A percentile compares a stretch with the other conserved stretches of the same genome.
Evolutionary conservation across 306 rosid species (phyloP).

Genomic region (Casuarina glauca): DNA sequence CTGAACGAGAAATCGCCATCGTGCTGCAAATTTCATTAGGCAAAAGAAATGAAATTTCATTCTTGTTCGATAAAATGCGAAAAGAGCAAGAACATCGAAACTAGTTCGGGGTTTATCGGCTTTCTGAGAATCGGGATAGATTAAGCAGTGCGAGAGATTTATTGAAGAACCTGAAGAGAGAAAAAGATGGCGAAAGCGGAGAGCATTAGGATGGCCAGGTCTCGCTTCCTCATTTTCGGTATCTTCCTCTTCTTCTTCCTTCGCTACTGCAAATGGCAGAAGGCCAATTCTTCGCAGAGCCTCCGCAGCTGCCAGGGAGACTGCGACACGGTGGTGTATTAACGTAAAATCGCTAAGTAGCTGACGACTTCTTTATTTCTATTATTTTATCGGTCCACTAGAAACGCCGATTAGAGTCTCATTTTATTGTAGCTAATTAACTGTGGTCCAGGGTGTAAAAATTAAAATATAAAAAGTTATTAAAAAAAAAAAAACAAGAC

Average conservation of each 20-base stretch:
- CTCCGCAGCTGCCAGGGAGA: neutral
- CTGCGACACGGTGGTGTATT: neutral
- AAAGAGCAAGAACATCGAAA: neutral
- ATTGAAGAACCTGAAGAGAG: slow-evolving; percentile 74
- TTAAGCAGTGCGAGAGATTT: neutral
- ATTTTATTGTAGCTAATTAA: too few species aligned
- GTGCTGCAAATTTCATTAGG: slow-evolving; percentile 49
- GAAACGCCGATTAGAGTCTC: too few species aligned
- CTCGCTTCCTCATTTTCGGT: slow-evolving; percentile 92
- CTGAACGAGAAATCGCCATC: slow-evolving; percentile 91
- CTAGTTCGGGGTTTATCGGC: slow-evolving; percentile 25
- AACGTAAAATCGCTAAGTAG: too few species aligned
- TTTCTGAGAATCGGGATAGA: neutral
- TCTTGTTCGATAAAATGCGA: neutral
- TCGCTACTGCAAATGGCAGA: neutral
- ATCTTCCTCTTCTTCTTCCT: neutral
- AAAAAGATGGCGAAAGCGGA: slow-evolving; percentile 95
- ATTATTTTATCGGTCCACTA: too few species aligned
- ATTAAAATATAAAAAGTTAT: too few species aligned
- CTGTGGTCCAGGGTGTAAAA: too few species aligned
- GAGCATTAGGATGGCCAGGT: slow-evolving; percentile 97
- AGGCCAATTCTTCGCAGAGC: neutral
- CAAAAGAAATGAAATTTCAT: neutral
- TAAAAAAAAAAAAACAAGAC: too few species aligned
- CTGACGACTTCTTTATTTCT: too few species aligned